Evolutionary conservation across 1,284 basidiomycete species (phyloP), one percentile per base, ranked within the genome.

Genomic region (Cryptococcus sp.): DNA sequence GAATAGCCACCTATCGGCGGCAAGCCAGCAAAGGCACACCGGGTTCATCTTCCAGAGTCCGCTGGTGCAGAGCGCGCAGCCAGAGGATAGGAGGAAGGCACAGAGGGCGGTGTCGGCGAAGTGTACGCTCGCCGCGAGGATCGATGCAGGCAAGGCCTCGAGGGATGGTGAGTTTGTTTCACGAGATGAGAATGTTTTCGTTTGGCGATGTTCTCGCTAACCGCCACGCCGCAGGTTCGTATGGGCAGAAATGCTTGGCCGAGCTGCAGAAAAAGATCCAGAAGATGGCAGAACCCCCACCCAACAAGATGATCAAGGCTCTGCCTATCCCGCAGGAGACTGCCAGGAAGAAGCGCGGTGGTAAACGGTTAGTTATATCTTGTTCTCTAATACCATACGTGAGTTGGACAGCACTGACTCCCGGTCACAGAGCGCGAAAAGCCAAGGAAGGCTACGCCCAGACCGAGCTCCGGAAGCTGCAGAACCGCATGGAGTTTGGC

Each of bases 1-100:
- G 0, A 87, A 89, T 87, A 93, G 75, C 88, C 94, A 55, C 80
- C 85, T 12, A 81, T 80, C 33, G 3, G 70, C 73, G 1, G 75
- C 73, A 1, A 87, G 87, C 1, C 90, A 93, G 70, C 84, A 87
- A 52, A 85, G 91, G n/a, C 95, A 96, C 70, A 94, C 91, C 0
- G 96, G 96, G 16, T 99, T 98, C 79, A 86, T 98, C 61, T 96
- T 88, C 79, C 95, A 98, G 70, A 91, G 88, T 11, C 87, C 90
- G 2, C 78, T 98, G 15, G 88, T 98, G 2, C 84, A 88, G 55
- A 82, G 85, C 57, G 90, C 91, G 0, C 90, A 91, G 9, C 82
- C 87, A n/a, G 94, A 98, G 63, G 94, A 95, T 70, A 86, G 91
- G 56, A 81, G 92, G 60, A 95, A 92, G 75, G 85, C 95, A 0